Evolutionary conservation across 176 grass and related monocot genomes (phyloP).

Genomic region (Triticum dicoccoides): DNA sequence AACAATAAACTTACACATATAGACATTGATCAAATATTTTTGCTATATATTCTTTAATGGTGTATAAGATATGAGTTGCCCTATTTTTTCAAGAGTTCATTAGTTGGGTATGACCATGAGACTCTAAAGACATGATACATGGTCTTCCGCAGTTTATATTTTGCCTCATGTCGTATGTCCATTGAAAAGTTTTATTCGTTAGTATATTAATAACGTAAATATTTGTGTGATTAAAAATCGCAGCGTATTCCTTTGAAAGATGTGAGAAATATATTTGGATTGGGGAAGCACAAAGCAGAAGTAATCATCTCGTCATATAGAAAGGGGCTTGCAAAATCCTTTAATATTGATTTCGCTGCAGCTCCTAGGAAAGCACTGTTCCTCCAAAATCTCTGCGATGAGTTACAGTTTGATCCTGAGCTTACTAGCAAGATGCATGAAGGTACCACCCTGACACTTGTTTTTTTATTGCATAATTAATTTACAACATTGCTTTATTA

Average conservation of each 20-base stretch:
- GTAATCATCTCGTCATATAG: slow-evolving; percentile 79
- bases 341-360: slow-evolving; percentile 61
- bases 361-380: slow-evolving; percentile 90
- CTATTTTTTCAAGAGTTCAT: not conserved
- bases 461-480: not conserved
- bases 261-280: slow-evolving; percentile 90
- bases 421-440: slow-evolving; percentile 89
- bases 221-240: slow-evolving; percentile 31
- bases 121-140: not conserved
- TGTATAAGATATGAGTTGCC: not conserved
- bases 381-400: slow-evolving; percentile 93
- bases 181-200: not conserved
- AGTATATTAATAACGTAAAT: not conserved
- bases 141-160: not conserved
- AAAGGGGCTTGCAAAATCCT: slow-evolving; percentile 73
- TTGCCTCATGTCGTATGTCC: not conserved
- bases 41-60: too few species aligned
- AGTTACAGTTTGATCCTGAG: slow-evolving; percentile 83
- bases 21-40: too few species aligned
- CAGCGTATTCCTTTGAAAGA: slow-evolving; percentile 78
- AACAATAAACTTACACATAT: too few species aligned
- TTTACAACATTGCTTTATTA: not conserved
- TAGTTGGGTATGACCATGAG: not conserved
- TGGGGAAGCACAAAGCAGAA: slow-evolving; percentile 90
- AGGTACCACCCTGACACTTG: slow-evolving; percentile 54